These are phyloP conservation scores for Trypanosoma theileri DNA, from an alignment of 208 protist genomes.

Conservation along the genomic window DNA sequence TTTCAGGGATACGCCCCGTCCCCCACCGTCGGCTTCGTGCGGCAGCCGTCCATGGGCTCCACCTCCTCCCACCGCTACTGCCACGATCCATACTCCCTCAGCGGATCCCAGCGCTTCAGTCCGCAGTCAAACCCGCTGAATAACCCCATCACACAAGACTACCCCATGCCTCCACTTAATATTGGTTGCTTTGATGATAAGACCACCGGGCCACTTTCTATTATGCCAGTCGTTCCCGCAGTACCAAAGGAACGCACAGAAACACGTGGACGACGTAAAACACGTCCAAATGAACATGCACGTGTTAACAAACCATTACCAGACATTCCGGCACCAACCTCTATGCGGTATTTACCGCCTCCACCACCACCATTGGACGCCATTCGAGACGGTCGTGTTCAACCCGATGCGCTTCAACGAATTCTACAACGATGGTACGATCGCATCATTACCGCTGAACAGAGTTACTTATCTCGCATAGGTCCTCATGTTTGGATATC, in stretches of 20 bases:
- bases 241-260: conserved; percentile 20
- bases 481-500: conserved; percentile 9
- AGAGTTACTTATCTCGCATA: conserved; percentile 29
- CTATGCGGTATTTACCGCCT: conserved; percentile 33
- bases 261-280: conserved; percentile 14
- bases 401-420: conserved; percentile 2
- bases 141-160: neutral
- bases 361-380: conserved; percentile 28
- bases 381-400: neutral
- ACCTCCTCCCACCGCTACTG: conserved; percentile 11
- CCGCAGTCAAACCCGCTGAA: conserved; percentile 3
- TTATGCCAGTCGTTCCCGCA: conserved; percentile 9
- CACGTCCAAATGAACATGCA: conserved; percentile 14
- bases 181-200: neutral
- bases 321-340: conserved; percentile 23
- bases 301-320: conserved; percentile 3
- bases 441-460: conserved; percentile 41
- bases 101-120: conserved; percentile 20
- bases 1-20: neutral
- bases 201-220: neutral
- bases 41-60: neutral
- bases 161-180: neutral
- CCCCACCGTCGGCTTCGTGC: neutral
- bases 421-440: conserved; percentile 50
- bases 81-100: conserved; percentile 35